Evolutionary conservation across 441 rosid species (phyloP).

Genomic region (Pelargonium fulgidum): DNA sequence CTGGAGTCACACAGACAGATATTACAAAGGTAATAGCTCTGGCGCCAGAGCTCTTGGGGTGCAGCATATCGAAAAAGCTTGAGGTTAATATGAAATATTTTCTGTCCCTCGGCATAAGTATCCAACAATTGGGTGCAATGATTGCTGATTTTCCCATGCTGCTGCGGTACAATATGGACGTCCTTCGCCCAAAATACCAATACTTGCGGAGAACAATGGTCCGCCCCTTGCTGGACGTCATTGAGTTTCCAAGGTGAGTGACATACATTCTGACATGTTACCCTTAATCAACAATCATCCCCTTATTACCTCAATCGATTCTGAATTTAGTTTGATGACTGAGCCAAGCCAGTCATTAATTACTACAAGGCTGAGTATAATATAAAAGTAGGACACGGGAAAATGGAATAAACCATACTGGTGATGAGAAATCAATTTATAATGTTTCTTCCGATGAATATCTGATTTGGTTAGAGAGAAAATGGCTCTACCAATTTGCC

Average conservation of each 20-base stretch:
- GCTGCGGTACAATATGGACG: conserved; percentile 62
- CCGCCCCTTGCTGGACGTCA: conserved; percentile 71
- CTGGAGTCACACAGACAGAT: conserved; percentile 62
- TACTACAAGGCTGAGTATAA: too few species aligned
- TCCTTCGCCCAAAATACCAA: conserved; percentile 66
- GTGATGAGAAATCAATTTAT: too few species aligned
- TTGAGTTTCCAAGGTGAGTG: conserved; percentile 76
- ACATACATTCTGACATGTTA: background rate
- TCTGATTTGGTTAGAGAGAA: too few species aligned
- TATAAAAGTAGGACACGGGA: too few species aligned
- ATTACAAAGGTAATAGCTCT: conserved; percentile 71
- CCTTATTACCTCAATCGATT: too few species aligned
- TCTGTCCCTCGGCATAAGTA: conserved; percentile 64
- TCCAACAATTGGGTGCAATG: conserved; percentile 65
- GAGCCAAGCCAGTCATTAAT: too few species aligned
- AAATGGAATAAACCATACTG: too few species aligned
- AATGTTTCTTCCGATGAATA: too few species aligned
- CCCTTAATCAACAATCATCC: too few species aligned
- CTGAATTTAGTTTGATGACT: too few species aligned
- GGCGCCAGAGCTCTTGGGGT: conserved; percentile 82
- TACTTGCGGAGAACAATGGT: conserved; percentile 77
- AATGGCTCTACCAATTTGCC: too few species aligned
- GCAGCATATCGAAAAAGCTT: conserved; percentile 70
- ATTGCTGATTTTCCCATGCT: conserved; percentile 83
- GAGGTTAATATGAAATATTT: conserved; percentile 66